phyloP scores from a whole-genome alignment of 2,329 filamentous ascomycete genomes.

The Coniochaeta ligniaria region DNA sequence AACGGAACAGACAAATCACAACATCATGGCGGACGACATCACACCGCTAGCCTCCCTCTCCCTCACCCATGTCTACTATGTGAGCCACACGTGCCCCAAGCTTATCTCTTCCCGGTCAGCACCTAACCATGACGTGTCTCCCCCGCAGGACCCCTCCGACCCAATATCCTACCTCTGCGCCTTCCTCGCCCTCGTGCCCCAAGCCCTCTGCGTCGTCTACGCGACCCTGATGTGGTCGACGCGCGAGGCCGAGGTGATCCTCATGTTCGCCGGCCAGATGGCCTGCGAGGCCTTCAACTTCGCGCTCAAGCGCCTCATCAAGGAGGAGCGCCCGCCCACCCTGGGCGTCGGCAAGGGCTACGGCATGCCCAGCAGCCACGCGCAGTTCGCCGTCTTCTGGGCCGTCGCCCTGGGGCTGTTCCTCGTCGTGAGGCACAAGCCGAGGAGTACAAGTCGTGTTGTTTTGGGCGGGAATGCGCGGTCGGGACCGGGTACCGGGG shows the following conservation, averaged over 20 bases:
- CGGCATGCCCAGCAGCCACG: slow-evolving; percentile 92
- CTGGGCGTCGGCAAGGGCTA: slow-evolving; percentile 86
- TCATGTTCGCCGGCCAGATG: slow-evolving; percentile 91
- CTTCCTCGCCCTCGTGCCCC: slow-evolving; percentile 88
- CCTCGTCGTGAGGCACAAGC: slow-evolving; percentile 71
- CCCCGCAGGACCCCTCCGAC: slow-evolving; percentile 81
- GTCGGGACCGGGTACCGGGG: not conserved
- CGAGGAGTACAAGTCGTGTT: slow-evolving; percentile 27
- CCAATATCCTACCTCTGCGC: slow-evolving; percentile 80
- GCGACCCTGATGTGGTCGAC: slow-evolving; percentile 85
- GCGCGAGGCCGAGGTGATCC: slow-evolving; percentile 78
- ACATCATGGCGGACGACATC: slow-evolving; percentile 31
- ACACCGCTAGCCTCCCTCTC: slow-evolving; percentile 78
- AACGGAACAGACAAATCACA: not conserved
- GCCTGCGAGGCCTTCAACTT: slow-evolving; percentile 90
- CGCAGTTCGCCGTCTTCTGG: slow-evolving; percentile 93
- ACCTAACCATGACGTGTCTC: not conserved
- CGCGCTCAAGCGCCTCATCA: slow-evolving; percentile 79
- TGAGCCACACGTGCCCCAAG: slow-evolving; percentile 35
- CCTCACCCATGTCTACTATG: slow-evolving; percentile 93
- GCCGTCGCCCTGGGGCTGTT: slow-evolving; percentile 78
- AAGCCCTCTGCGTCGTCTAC: slow-evolving; percentile 86
- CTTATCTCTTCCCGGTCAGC: not conserved
- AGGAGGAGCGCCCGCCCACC: slow-evolving; percentile 80
- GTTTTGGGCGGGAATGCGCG: not conserved